Base-by-base conservation (phyloP, 805 yeast genomes). In the Saccharomycopsis amapae region DNA sequence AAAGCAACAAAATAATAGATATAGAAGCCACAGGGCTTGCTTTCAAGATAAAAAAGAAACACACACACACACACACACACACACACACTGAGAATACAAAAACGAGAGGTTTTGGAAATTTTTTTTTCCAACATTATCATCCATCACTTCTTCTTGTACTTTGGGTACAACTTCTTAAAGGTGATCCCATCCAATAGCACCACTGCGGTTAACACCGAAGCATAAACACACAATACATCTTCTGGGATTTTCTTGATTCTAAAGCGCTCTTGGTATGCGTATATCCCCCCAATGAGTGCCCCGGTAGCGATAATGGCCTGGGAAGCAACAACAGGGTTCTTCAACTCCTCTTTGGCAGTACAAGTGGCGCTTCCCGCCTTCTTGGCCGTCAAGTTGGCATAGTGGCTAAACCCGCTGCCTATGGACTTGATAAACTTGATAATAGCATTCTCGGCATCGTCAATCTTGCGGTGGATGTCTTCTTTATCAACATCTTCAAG, bases 341-440 rank as follows among this genome's bases (percentile, higher is more conserved):
- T 68, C 52, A 79, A 65, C 58, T 78, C 83, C 28, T 59, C 59
- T 24, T 49, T 37, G 22, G 65, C 56, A 19, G 53, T 47, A 13
- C 45, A 34, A 22, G 66, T 56, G 15, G 60, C 57, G 13, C 49
- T 47, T 2, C 57, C 54, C 31, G 59, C 30, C 28, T 53, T 52
- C 3, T 50, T 55, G 36, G 53, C 55, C 18, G 56, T 43, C 50
- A 49, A 37, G 32, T 38, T 36, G 30, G 44, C 23, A 30, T 39
- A 41, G 26, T 40, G 30, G 24, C 51, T 34, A 53, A 58, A 37
- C 49, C 53, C 35, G 53, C 52, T 39, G 56, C 56, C 72, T 57
- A 87, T 64, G 26, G 85, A 81, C 61, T 81, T 79, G 48, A 93
- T 68, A 48, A 95, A 85, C 52, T 81, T 80, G 40, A 87, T 73